Conservation (phyloP, 2,329 filamentous ascomycete genomes). For the Apiospora sp. region DNA sequence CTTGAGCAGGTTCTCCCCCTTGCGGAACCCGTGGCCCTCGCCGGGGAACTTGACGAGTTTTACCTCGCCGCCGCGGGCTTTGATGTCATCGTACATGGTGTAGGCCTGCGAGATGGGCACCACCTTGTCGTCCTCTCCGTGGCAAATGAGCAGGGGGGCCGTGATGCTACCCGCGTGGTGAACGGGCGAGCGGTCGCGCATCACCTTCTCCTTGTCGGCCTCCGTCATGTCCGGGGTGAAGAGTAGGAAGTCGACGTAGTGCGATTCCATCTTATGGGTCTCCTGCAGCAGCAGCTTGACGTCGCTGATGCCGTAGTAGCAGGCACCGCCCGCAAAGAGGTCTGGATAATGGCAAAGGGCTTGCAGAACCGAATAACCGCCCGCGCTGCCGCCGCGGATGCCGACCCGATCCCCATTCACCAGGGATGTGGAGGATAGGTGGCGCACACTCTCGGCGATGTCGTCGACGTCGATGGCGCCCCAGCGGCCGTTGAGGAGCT, state of each 20-base stretch:
- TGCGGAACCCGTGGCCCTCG: slow-evolving; percentile 59
- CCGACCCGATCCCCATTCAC: slow-evolving; percentile 51
- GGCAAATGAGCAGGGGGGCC: slow-evolving; percentile 62
- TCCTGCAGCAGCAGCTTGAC: slow-evolving; percentile 53
- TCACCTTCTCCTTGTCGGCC: slow-evolving; percentile 51
- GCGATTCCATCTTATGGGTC: slow-evolving; percentile 65
- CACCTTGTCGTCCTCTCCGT: slow-evolving; percentile 63
- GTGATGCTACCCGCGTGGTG: slow-evolving; percentile 56
- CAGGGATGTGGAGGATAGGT: slow-evolving; percentile 47
- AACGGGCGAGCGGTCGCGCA: slow-evolving; percentile 56
- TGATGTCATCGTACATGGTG: slow-evolving; percentile 57
- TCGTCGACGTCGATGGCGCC: slow-evolving; percentile 60
- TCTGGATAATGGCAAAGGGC: slow-evolving; percentile 54
- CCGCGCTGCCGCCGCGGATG: slow-evolving; percentile 59
- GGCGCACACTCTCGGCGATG: slow-evolving; percentile 53
- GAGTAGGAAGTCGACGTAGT: slow-evolving; percentile 57
- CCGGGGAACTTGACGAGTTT: slow-evolving; percentile 55
- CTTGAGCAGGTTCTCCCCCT: slow-evolving; percentile 48
- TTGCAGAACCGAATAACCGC: slow-evolving; percentile 62
- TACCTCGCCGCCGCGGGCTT: slow-evolving; percentile 51
- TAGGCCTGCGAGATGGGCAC: slow-evolving; percentile 65
- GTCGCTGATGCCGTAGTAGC: slow-evolving; percentile 59
- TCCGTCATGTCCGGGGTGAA: slow-evolving; percentile 44
- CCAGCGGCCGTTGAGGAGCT: slow-evolving; percentile 57
- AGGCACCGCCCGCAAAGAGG: slow-evolving; percentile 58